Conservation (phyloP, 352 stramenopile species). For the Pythium monospermum region DNA sequence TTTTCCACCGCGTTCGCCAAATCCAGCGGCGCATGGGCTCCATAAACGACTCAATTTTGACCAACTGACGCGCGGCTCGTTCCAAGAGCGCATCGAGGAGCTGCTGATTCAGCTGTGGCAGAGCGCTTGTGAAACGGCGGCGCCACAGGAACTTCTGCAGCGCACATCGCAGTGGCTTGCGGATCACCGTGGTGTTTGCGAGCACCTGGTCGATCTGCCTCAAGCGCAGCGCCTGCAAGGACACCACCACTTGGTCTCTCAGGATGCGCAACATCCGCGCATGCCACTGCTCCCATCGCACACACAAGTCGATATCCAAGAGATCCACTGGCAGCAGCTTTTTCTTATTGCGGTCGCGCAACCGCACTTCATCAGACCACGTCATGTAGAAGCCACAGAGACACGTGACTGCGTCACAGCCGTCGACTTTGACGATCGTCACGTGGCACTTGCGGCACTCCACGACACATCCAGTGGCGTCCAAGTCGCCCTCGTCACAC, state of each 20-base stretch:
- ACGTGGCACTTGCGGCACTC: constrained; percentile 24
- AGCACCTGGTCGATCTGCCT: constrained; percentile 15
- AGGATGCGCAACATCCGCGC: neutral
- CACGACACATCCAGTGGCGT: constrained; percentile 7
- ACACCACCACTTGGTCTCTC: neutral
- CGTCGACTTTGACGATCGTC: constrained; percentile 26
- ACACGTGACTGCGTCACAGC: constrained; percentile 18
- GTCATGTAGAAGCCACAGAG: constrained; percentile 31
- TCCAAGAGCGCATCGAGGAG: neutral
- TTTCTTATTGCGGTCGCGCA: constrained; percentile 15
- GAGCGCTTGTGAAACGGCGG: neutral
- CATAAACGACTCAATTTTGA: neutral
- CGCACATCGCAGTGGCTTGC: neutral
- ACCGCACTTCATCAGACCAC: constrained; percentile 23
- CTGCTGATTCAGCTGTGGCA: constrained; percentile 1
- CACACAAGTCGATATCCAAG: constrained; percentile 23
- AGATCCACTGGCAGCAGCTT: constrained; percentile 30
- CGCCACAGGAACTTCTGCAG: constrained; percentile 13
- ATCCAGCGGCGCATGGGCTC: neutral
- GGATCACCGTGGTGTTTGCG: neutral
- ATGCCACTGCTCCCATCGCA: constrained; percentile 19
- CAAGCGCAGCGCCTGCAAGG: constrained; percentile 1
- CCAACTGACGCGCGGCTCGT: neutral
- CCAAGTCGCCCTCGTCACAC: constrained; percentile 4
- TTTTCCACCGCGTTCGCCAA: constrained; percentile 2